Base-by-base conservation (phyloP, 1,139 yeast species). In the Lodderomyces orthopsilosis region DNA sequence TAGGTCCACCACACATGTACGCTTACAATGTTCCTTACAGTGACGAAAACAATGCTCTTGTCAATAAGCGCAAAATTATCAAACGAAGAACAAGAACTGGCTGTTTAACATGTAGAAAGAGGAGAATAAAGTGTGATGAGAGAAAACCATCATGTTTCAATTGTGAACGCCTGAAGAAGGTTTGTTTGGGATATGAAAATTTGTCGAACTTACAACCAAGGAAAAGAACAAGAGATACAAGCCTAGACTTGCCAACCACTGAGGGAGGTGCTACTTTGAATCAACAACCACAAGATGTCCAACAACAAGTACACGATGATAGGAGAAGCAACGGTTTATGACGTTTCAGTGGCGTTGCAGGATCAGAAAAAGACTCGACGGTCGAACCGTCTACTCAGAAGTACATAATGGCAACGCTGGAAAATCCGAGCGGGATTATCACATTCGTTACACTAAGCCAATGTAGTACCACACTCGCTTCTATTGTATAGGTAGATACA, bases 61-160 rank as follows among this genome's bases (percentile, higher is more conserved):
- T 71, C 46, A 72, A 65, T 55, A 73, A 69, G 49, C 52, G 77
- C 41, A 59, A 74, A 45, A 69, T 68, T 35, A 70, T 74, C 35
- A 70, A 71, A 60, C 61, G 79, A 51, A 65, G 85, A 55, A 84
- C 91, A 2, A 74, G 85, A 58, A 83, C 91, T 0, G 93, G 93
- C 1, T 85, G 93, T 57, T 59, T 83, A 44, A 85, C 91, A 0
- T 85, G 93, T 57, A 69, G 91, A 36, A 78, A 79, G 53, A 68
- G 91, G 55, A 68, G 90, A 48, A 83, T 85, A 51, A 79, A 79
- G 58, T 85, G 93, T 63, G 93, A 84, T 58, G 93, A 85, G 61
- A 65, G 83, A 41, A 85, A 82, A 52, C 93, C 93, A 1, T 73
- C 75, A 41, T 86, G 94, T 57, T 72, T 68, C 55, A 85, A 86